Evolutionary conservation across 495 filamentous ascomycete genomes (phyloP), one percentile per base, ranked within the genome.

Genomic region (Aspergillus affinis): DNA sequence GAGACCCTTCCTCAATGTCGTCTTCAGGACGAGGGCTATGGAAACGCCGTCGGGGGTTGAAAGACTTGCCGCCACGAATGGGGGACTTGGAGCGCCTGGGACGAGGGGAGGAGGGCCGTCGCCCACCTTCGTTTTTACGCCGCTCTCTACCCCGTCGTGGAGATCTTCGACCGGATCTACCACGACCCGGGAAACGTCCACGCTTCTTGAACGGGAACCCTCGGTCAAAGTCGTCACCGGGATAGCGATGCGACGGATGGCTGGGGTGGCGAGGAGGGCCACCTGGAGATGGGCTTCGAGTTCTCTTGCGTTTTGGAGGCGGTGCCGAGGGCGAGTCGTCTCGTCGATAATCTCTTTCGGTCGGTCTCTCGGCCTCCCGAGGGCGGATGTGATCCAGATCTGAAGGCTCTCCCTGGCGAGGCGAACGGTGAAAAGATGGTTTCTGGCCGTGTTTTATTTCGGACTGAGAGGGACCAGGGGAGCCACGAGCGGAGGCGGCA

Each of bases 281-380:
- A 20, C 64, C 58, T 23, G 78, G 76, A 10, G 81, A 82, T 48
- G 78, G 79, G 57, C 75, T 81, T 50, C 78, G 74, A 56, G 76
- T 81, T 60, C 78, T 74, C 62, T 77, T 73, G 46, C 78, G 70
- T 69, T 80, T 79, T 20, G 64, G 55, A 6, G 71, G 75, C 48
- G 69, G 69, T 46, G 59, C 71, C 44, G 69, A 70, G 58, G 72
- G 67, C 23, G 69, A 71, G 20, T 74, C 67, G 54, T 75, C 72
- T 68, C 74, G 58, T 54, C 65, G 68, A 53, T 60, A 54, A 41
- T 73, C 64, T 65, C 67, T 72, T 20, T 70, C 66, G 29, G 64
- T 47, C 7, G 48, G 30, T 58, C 63, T 57, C 21, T 57, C 53
- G 13, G 36, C 12, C 3, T 62, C 54, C 8, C 29, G 23, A 53